A percentile compares a stretch with the other conserved stretches of the same genome.
phyloP scores from a whole-genome alignment of 2,329 filamentous ascomycete species.

The Microcyclosporella mali region DNA sequence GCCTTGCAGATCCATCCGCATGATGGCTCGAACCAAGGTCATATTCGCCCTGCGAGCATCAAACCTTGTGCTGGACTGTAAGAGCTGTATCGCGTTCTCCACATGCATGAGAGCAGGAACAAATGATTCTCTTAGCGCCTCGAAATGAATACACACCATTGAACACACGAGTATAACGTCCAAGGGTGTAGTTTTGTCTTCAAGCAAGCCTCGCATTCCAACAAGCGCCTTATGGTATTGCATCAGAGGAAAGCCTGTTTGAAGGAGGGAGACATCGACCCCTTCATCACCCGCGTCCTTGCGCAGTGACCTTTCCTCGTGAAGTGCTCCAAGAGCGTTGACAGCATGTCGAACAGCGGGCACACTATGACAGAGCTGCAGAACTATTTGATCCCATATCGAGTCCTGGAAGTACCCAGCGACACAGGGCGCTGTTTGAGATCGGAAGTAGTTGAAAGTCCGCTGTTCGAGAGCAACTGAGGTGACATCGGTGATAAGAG shows the following conservation, averaged over 20 bases:
- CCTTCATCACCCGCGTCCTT: constrained; percentile 11
- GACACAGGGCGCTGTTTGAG: constrained; percentile 22
- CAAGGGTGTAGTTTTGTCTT: constrained; percentile 15
- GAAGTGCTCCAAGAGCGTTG: constrained; percentile 28
- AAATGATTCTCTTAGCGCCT: constrained; percentile 29
- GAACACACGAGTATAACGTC: constrained; percentile 28
- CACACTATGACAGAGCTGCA: constrained; percentile 28
- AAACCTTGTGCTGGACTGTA: constrained; percentile 19
- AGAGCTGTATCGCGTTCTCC: constrained; percentile 28
- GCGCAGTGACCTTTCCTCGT: constrained; percentile 25
- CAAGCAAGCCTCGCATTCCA: constrained; percentile 25
- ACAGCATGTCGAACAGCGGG: constrained; percentile 30
- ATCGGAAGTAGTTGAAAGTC: constrained; percentile 28
- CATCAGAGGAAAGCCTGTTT: constrained; percentile 22
- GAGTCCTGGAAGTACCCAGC: constrained; percentile 29
- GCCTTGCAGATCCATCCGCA: constrained; percentile 29
- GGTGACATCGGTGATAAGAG: constrained; percentile 19
- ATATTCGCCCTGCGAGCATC: constrained; percentile 24
- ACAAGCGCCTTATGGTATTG: constrained; percentile 31
- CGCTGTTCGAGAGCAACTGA: constrained; percentile 24
- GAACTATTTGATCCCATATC: constrained; percentile 27
- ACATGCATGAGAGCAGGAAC: constrained; percentile 29
- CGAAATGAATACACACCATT: constrained; percentile 30
- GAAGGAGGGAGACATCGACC: constrained; percentile 17
- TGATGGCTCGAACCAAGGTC: constrained; percentile 24